These are phyloP conservation scores for Kalanchoe fedtschenkoi DNA, from an alignment of 164 flowering plant genomes.

Conservation along the genomic window DNA sequence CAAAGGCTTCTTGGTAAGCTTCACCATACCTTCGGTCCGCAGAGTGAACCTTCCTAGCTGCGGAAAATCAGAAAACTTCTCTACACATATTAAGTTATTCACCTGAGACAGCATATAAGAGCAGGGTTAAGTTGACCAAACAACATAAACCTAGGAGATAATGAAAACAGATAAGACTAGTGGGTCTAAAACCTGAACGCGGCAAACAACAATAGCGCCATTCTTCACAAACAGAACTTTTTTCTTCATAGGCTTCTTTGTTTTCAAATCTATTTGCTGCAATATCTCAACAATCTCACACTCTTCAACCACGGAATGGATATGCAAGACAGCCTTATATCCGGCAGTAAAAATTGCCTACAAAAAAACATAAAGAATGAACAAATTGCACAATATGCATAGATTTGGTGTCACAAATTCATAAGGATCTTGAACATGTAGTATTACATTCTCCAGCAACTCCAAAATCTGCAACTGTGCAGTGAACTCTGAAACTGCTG, in stretches of 20 bases:
- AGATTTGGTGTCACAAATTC: neutral
- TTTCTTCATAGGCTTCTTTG: slow-evolving; percentile 83
- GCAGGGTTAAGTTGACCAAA: neutral
- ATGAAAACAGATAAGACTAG: neutral
- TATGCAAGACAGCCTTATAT: slow-evolving; percentile 90
- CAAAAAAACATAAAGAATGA: neutral
- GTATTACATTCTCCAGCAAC: slow-evolving; percentile 76
- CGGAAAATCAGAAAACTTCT: slow-evolving; percentile 76
- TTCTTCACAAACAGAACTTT: slow-evolving; percentile 86
- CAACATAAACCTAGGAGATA: neutral
- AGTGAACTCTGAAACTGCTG: slow-evolving; percentile 63
- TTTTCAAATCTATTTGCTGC: slow-evolving; percentile 85
- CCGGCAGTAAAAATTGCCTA: slow-evolving; percentile 99
- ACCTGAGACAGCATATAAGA: slow-evolving; percentile 31
- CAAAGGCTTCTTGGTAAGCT: neutral
- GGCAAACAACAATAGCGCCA: slow-evolving; percentile 80
- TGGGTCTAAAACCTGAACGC: slow-evolving; percentile 54
- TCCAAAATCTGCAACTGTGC: slow-evolving; percentile 92
- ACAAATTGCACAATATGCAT: neutral
- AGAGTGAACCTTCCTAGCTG: slow-evolving; percentile 98
- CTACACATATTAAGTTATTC: slow-evolving; percentile 66
- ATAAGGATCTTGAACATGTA: neutral
- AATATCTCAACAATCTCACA: slow-evolving; percentile 87
- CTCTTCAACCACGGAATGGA: slow-evolving; percentile 92
- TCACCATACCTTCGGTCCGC: slow-evolving; percentile 73